These are phyloP conservation scores for Didymella segeticola DNA, from an alignment of 2,329 filamentous ascomycete species.

Conservation along the genomic window DNA sequence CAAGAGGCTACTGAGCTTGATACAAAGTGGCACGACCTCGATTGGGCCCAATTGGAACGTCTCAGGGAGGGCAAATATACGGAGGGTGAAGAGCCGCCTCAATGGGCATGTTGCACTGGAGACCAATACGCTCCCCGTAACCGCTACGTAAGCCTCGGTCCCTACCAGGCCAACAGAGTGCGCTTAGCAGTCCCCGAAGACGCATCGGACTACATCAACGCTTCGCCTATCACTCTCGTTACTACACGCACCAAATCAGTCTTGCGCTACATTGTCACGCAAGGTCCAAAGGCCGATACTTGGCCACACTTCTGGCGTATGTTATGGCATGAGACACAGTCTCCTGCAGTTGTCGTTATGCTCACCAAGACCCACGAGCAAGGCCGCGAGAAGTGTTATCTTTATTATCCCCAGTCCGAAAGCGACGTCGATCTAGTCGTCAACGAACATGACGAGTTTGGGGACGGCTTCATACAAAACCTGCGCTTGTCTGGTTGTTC, in stretches of 20 bases:
- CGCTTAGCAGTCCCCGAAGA: conserved; percentile 78
- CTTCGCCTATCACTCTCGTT: conserved; percentile 54
- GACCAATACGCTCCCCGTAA: conserved; percentile 70
- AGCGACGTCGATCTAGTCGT: conserved; percentile 55
- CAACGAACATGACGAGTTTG: conserved; percentile 70
- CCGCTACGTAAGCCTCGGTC: conserved; percentile 87
- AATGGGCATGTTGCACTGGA: conserved; percentile 65
- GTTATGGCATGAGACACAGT: conserved; percentile 80
- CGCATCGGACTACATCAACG: conserved; percentile 61
- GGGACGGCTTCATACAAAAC: conserved; percentile 70
- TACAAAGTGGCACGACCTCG: conserved; percentile 66
- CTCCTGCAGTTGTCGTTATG: conserved; percentile 83
- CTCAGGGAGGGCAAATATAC: conserved; percentile 52
- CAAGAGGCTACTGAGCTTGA: conserved; percentile 56
- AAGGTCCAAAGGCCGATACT: conserved; percentile 80
- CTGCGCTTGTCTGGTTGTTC: conserved; percentile 68
- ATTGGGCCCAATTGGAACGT: conserved; percentile 65
- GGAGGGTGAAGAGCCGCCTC: conserved; percentile 55
- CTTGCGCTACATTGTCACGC: conserved; percentile 82
- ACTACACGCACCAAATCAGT: conserved; percentile 49
- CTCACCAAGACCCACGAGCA: conserved; percentile 87
- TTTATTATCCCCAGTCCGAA: conserved; percentile 75
- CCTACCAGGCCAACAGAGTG: conserved; percentile 86
- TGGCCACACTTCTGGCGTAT: conserved; percentile 93
- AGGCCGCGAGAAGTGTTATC: conserved; percentile 81